A percentile compares a stretch with the other conserved stretches of the same genome.
These are phyloP conservation scores for Cutaneotrichosporon arboriforme DNA, from an alignment of 1,284 basidiomycete genomes.

Conservation along the genomic window DNA sequence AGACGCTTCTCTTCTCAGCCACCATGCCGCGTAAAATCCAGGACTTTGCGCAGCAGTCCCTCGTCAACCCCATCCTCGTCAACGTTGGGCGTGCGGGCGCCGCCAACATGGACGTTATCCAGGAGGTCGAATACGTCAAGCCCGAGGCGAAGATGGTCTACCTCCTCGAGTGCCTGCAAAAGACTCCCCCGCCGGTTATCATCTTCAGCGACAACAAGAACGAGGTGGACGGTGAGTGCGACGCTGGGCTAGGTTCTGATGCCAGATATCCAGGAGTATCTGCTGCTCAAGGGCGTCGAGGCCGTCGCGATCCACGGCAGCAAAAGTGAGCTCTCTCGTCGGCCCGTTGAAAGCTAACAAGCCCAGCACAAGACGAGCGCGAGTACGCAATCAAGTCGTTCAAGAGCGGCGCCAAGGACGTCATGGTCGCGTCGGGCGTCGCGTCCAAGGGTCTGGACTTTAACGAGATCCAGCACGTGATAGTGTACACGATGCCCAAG, in stretches of 20 bases:
- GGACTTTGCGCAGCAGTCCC: slow-evolving; percentile 92
- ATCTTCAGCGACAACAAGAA: slow-evolving; percentile 99
- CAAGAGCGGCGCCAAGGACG: slow-evolving; percentile 93
- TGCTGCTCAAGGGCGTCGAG: slow-evolving; percentile 93
- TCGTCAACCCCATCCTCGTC: slow-evolving; percentile 87
- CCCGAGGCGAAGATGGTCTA: slow-evolving; percentile 99
- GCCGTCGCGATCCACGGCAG: slow-evolving; percentile 98
- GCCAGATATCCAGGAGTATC: slow-evolving; percentile 89
- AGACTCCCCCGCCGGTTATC: slow-evolving; percentile 96
- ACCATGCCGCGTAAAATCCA: slow-evolving; percentile 99
- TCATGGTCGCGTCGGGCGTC: slow-evolving; percentile 97
- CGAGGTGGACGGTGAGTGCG: slow-evolving; percentile 80
- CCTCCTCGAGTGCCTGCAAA: slow-evolving; percentile 92
- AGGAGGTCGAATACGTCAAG: slow-evolving; percentile 98
- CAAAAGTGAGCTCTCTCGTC: slow-evolving; percentile 60
- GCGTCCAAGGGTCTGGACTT: slow-evolving; percentile 98
- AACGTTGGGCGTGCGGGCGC: slow-evolving; percentile 98
- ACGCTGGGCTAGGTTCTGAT: neutral
- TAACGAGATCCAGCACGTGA: slow-evolving; percentile 72
- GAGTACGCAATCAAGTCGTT: slow-evolving; percentile 98
- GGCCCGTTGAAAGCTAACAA: neutral
- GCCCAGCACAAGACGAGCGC: slow-evolving; percentile 93
- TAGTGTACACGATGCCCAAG: slow-evolving; percentile 89
- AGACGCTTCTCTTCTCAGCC: slow-evolving; percentile 94
- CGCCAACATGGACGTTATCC: slow-evolving; percentile 92